A percentile compares a stretch with the other conserved stretches of the same genome.
Conservation (phyloP, 345 rosid genomes). For the Kernera saxatilis region DNA sequence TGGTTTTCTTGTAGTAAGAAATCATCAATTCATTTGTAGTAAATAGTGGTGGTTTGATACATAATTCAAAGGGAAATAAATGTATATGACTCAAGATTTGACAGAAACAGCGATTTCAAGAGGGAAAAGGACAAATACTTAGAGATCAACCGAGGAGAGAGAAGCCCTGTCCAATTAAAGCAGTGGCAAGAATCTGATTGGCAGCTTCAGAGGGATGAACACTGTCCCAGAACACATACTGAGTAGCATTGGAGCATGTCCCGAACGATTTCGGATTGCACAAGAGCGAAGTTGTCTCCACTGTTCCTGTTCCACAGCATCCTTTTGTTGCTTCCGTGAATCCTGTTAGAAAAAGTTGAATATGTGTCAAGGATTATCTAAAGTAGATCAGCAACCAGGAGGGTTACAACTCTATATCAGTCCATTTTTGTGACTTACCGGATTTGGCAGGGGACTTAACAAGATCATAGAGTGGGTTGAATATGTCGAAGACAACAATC, state of each 20-base stretch:
- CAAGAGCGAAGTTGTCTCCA: slow-evolving; percentile 66
- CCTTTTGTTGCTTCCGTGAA: slow-evolving; percentile 79
- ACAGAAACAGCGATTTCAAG: not conserved
- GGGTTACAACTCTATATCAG: not conserved
- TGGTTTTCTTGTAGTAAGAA: slow-evolving; percentile 11
- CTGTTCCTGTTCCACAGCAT: slow-evolving; percentile 83
- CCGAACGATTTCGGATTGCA: slow-evolving; percentile 73
- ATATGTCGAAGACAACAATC: slow-evolving; percentile 80
- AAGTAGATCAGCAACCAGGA: not conserved
- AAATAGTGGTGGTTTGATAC: slow-evolving; percentile 18
- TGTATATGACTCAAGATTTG: slow-evolving; percentile 10
- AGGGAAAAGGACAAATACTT: not conserved
- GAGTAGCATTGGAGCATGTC: slow-evolving; percentile 76
- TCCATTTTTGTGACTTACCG: slow-evolving; percentile 37
- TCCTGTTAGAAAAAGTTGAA: slow-evolving; percentile 35
- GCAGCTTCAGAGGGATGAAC: slow-evolving; percentile 95
- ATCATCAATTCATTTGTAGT: not conserved
- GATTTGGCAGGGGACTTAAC: slow-evolving; percentile 52
- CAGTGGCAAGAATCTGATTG: slow-evolving; percentile 69
- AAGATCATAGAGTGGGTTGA: slow-evolving; percentile 55
- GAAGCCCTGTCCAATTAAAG: slow-evolving; percentile 60
- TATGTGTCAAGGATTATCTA: not conserved
- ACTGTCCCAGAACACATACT: slow-evolving; percentile 90
- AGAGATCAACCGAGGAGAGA: slow-evolving; percentile 38
- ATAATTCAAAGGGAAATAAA: slow-evolving; percentile 1